Evolutionary conservation across 768 basidiomycete species (phyloP), one percentile per base, ranked within the genome.

Genomic region (Termitomyces sp.): DNA sequence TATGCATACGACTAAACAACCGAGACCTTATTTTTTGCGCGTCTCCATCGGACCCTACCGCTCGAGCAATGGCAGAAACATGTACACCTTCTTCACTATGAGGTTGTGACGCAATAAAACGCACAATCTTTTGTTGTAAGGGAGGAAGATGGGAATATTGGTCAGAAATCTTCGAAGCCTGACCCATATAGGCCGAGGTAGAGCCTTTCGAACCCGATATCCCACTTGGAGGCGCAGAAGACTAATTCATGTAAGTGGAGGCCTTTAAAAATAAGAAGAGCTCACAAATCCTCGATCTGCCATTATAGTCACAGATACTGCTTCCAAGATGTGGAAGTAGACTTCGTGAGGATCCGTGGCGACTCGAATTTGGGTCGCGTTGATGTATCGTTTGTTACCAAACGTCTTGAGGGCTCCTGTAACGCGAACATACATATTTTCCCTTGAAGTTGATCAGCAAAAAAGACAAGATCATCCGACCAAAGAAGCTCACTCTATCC

Each of bases 381-480:
- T 90, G 64, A 99, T 78, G 68, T 93, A 90, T 67, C 84, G 77
- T 69, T 89, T 93, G 65, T 78, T 82, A 37, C 83, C 81, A 67
- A 96, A 97, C 12, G 76, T 78, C 69, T 96, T 96, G 58, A 98
- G 71, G 12, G 76, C 74, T 11, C 96, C 96, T 30, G 89, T 80
- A 44, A 95, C 82, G 15, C 90, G 85, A 37, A 94, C 85, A 66
- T 88, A 93, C 41, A 74, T 76, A n/a, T 83, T 78, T 67, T 88
- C 86, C 50, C 92, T 95, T 56, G 19, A 14, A 12, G 28, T 35
- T 40, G 11, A 51, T 57, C 17, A 34, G 12, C 12, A 52, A 24
- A 12, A 37, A 51, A 44, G 35, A 55, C 34, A n/a, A 37, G 53
- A 19, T 28, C n/a, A 4, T 19, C 22, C n/a, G 6, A 30, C 54